Conservation (phyloP, 1,139 yeast species). For the Hyphopichia wangnamkhiaoensis region DNA sequence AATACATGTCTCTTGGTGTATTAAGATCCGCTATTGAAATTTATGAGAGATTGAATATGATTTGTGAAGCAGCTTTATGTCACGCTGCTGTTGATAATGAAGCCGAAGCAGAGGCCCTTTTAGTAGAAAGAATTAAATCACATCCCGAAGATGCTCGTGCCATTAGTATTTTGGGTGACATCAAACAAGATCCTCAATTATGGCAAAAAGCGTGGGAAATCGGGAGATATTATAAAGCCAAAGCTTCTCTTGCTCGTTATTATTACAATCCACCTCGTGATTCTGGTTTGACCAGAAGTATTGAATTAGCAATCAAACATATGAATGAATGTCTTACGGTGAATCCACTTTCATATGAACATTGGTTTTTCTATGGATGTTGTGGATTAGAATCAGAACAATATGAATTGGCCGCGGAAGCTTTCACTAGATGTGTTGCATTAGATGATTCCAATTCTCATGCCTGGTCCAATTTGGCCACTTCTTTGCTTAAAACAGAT, state of each 20-base stretch:
- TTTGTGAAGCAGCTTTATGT: conserved; percentile 87
- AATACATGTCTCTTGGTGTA: conserved; percentile 84
- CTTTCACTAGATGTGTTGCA: conserved; percentile 88
- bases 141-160: conserved; percentile 84
- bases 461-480: conserved; percentile 94
- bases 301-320: conserved; percentile 60
- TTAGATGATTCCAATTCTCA: conserved; percentile 79
- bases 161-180: conserved; percentile 81
- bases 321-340: conserved; percentile 72
- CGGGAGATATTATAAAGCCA: conserved; percentile 82
- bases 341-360: conserved; percentile 76
- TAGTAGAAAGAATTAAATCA: conserved; percentile 52
- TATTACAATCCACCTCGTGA: conserved; percentile 65
- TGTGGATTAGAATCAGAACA: conserved; percentile 76
- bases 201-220: conserved; percentile 91
- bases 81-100: conserved; percentile 84
- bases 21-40: conserved; percentile 87
- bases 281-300: conserved; percentile 53
- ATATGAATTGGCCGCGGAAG: conserved; percentile 83
- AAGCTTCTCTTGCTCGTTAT: conserved; percentile 75
- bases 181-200: conserved; percentile 69
- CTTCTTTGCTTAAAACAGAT: conserved; percentile 66
- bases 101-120: conserved; percentile 60
- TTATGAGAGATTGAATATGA: conserved; percentile 75
- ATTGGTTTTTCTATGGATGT: conserved; percentile 94